phyloP scores from a whole-genome alignment of 441 rosid species.

The Arabidopsis lyrata region DNA sequence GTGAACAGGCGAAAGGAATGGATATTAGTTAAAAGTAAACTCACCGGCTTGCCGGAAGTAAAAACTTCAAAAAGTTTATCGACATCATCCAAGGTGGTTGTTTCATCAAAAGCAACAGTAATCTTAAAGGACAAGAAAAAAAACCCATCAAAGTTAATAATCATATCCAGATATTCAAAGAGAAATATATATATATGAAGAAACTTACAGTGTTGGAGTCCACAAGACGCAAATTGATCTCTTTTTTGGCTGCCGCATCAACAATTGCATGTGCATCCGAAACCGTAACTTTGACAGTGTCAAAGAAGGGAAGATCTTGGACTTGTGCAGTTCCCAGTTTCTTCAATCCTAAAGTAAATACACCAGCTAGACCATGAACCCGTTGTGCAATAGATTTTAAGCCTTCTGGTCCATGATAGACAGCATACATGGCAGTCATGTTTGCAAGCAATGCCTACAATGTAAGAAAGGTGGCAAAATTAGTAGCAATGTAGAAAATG shows the following conservation, averaged over 20 bases:
- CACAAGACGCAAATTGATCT: slow-evolving; percentile 76
- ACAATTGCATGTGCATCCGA: slow-evolving; percentile 75
- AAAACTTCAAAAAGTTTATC: slow-evolving; percentile 81
- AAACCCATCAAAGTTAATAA: background rate
- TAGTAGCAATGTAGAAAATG: background rate
- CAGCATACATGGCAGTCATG: slow-evolving; percentile 92
- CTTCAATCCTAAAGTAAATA: slow-evolving; percentile 77
- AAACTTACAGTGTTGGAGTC: slow-evolving; percentile 84
- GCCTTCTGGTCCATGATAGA: slow-evolving; percentile 93
- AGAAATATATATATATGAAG: slow-evolving; percentile 53
- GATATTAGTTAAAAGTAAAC: slow-evolving; percentile 11
- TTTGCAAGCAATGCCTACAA: slow-evolving; percentile 70
- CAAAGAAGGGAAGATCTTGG: slow-evolving; percentile 66
- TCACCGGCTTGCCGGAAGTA: slow-evolving; percentile 62
- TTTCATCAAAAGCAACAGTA: slow-evolving; percentile 92
- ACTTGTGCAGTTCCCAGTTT: slow-evolving; percentile 72
- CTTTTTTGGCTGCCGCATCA: slow-evolving; percentile 72
- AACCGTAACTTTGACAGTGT: slow-evolving; percentile 60
- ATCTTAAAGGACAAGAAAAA: slow-evolving; percentile 43
- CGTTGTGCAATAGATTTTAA: slow-evolving; percentile 68
- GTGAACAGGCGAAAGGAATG: background rate
- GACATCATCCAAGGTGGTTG: slow-evolving; percentile 92
- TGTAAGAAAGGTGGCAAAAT: background rate
- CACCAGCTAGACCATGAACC: slow-evolving; percentile 76
- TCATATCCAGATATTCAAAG: background rate